A percentile compares a stretch with the other conserved stretches of the same genome.
Conservation (phyloP, 305 asterid species). For the Fraxinus latifolia region DNA sequence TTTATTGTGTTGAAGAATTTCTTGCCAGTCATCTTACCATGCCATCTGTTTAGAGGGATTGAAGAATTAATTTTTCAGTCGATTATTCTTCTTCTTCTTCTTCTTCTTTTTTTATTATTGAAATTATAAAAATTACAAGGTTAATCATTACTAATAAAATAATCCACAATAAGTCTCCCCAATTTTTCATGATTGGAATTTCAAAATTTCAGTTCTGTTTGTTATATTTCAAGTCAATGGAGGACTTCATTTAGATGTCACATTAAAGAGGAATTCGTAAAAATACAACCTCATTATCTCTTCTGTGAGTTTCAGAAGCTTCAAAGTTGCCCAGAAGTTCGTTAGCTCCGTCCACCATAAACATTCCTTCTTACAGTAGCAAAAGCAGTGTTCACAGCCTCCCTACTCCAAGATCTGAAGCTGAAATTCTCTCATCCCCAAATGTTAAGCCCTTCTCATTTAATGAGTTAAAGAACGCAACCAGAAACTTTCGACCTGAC, state of each 20-base stretch:
- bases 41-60: neutral
- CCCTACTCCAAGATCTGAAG: slow-evolving; percentile 85
- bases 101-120: neutral
- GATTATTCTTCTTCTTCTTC: neutral
- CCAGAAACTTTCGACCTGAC: slow-evolving; percentile 83
- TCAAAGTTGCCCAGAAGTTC: slow-evolving; percentile 32
- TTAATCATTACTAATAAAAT: neutral
- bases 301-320: slow-evolving; percentile 35
- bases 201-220: slow-evolving; percentile 9
- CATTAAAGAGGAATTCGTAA: too few relatives aligned
- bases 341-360: slow-evolving; percentile 46
- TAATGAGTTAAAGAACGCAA: slow-evolving; percentile 77
- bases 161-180: neutral
- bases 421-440: slow-evolving; percentile 71
- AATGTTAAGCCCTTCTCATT: slow-evolving; percentile 74
- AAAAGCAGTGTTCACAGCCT: slow-evolving; percentile 62
- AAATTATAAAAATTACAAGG: neutral
- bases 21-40: neutral
- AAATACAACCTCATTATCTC: slow-evolving; percentile 1
- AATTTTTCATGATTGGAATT: neutral
- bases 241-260: neutral
- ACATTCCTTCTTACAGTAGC: slow-evolving; percentile 50
- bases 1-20: neutral
- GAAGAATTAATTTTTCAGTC: neutral
- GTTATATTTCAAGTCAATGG: neutral